Percentiles rank a stretch among this genome's conserved stretches.
Conservation (phyloP, 495 filamentous ascomycete species). For the Aspergillus cristatus region DNA sequence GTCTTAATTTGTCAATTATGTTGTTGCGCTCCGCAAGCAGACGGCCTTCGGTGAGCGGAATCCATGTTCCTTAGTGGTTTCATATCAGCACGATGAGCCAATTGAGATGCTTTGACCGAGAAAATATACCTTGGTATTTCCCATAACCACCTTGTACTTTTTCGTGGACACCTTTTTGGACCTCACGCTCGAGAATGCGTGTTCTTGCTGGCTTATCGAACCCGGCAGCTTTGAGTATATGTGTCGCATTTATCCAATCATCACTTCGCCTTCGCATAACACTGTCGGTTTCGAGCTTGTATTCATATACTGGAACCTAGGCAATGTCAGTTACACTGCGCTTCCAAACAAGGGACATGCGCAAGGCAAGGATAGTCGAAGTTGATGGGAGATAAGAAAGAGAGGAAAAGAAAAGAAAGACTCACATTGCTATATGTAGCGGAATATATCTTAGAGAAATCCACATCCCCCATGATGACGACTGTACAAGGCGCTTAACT, state of each 20-base stretch:
- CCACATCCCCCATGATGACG: constrained; percentile 33
- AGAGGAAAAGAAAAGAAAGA: constrained; percentile 10
- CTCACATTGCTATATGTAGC: constrained; percentile 91
- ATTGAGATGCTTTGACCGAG: neutral
- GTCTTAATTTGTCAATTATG: constrained; percentile 66
- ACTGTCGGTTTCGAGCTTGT: constrained; percentile 67
- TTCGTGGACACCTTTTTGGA: constrained; percentile 91
- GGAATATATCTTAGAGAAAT: constrained; percentile 57
- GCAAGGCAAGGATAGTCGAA: no score
- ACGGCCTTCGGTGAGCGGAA: constrained; percentile 74
- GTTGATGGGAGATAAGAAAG: no score
- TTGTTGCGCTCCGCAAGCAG: constrained; percentile 76
- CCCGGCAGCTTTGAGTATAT: constrained; percentile 82
- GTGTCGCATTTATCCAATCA: constrained; percentile 92
- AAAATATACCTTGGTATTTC: constrained; percentile 77
- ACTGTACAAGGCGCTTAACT: constrained; percentile 13
- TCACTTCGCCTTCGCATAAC: constrained; percentile 85
- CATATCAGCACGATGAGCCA: constrained; percentile 10
- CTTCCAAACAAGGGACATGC: no score
- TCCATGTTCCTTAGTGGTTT: constrained; percentile 70
- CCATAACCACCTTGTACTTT: constrained; percentile 98
- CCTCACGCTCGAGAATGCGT: constrained; percentile 88
- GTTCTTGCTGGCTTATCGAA: constrained; percentile 88
- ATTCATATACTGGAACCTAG: constrained; percentile 86
- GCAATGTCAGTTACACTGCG: neutral